phyloP scores from a whole-genome alignment of 2,329 filamentous ascomycete genomes.

The Alternaria ethzedia region DNA sequence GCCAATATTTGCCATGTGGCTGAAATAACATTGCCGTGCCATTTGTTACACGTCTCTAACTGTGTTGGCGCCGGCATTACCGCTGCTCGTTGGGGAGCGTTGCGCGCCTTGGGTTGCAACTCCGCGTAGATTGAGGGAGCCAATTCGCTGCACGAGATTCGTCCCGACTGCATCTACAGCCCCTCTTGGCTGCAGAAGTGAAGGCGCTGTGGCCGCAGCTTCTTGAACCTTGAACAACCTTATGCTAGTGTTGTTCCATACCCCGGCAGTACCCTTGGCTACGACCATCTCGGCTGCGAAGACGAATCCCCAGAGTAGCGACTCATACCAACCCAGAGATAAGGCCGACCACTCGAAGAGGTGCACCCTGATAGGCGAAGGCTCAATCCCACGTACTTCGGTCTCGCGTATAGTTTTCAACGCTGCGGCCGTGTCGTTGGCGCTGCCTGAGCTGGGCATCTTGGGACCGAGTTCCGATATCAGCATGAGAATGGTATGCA shows the following conservation, averaged over 20 bases:
- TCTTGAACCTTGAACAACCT: constrained; percentile 90
- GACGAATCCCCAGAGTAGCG: constrained; percentile 89
- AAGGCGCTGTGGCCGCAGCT: constrained; percentile 78
- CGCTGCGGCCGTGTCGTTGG: constrained; percentile 48
- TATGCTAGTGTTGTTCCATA: constrained; percentile 92
- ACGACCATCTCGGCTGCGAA: constrained; percentile 91
- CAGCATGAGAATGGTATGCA: constrained; percentile 83
- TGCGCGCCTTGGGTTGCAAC: constrained; percentile 28
- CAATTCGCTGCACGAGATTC: constrained; percentile 86
- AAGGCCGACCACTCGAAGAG: constrained; percentile 94
- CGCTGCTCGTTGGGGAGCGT: constrained; percentile 21
- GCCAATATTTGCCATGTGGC: constrained; percentile 11
- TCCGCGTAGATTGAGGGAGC: constrained; percentile 74
- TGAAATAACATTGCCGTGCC: constrained; percentile 4
- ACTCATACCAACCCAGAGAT: constrained; percentile 94
- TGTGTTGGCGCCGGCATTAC: constrained; percentile 30
- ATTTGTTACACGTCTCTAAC: constrained; percentile 45
- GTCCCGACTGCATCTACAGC: constrained; percentile 93
- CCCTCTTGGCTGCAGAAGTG: constrained; percentile 81
- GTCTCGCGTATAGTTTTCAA: constrained; percentile 63
- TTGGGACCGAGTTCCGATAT: constrained; percentile 67
- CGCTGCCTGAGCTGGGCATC: constrained; percentile 56
- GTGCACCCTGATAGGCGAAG: constrained; percentile 77
- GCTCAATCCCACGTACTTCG: constrained; percentile 74
- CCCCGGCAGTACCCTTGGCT: constrained; percentile 82